phyloP scores from a whole-genome alignment of 805 yeast genomes.

The Monosporozyma servazzii region DNA sequence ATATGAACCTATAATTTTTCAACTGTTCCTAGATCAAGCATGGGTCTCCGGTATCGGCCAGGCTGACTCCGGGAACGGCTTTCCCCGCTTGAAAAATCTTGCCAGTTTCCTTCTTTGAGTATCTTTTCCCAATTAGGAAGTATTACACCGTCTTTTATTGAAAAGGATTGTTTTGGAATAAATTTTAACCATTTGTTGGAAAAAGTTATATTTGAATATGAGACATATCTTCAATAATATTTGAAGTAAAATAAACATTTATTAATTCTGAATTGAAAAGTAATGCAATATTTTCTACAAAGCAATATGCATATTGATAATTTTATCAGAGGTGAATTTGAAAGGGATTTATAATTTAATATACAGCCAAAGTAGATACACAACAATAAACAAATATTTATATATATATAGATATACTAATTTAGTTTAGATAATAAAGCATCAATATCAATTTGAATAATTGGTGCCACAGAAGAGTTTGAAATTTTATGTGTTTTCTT shows the following conservation, averaged over 20 bases:
- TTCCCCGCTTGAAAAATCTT: not conserved
- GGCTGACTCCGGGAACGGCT: not conserved
- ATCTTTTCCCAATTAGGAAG: not conserved
- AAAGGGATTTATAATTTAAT: not conserved
- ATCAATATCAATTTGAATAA: conserved; percentile 68
- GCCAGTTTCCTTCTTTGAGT: not conserved
- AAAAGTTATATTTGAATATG: not conserved
- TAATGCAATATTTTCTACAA: too few species aligned
- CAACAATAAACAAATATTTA: not conserved
- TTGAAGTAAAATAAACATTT: not conserved
- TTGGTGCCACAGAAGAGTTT: conserved; percentile 55
- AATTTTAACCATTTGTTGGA: not conserved
- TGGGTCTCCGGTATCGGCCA: not conserved
- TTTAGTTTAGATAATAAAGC: conserved; percentile 50
- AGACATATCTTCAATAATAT: not conserved
- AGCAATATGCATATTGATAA: too few species aligned
- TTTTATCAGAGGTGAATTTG: too few species aligned
- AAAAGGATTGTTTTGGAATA: not conserved
- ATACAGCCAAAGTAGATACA: not conserved
- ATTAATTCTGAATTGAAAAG: too few species aligned
- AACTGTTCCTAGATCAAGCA: not conserved
- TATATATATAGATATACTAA: not conserved
- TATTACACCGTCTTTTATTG: not conserved
- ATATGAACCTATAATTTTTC: not conserved
- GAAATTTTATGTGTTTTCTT: conserved; percentile 37